Percentiles rank a stretch among this genome's conserved stretches.
phyloP scores from a whole-genome alignment of 2,329 filamentous ascomycete species.

The Cladophialophora immunda region DNA sequence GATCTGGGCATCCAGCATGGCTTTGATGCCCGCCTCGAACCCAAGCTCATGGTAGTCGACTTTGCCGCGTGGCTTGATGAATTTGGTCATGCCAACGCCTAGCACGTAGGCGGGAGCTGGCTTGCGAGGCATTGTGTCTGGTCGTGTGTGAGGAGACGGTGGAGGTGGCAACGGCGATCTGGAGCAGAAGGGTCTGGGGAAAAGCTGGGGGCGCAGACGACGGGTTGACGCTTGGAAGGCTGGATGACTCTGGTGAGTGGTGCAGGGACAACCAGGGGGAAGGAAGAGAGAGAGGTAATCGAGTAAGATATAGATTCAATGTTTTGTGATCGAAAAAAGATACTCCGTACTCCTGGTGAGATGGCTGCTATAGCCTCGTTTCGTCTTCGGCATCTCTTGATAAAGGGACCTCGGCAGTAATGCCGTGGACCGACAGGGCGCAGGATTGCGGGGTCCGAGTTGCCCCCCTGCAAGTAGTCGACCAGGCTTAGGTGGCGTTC shows the following conservation, averaged over 20 bases:
- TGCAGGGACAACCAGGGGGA: neutral
- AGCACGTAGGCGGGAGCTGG: conserved; percentile 79
- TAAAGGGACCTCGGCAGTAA: neutral
- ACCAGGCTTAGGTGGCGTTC: neutral
- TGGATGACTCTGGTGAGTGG: neutral
- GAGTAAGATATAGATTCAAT: neutral
- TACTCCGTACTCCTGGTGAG: neutral
- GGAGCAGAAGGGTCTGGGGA: neutral
- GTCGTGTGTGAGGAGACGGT: conserved; percentile 4
- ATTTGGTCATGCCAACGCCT: conserved; percentile 98
- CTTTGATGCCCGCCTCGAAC: conserved; percentile 46
- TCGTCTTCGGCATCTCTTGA: conserved; percentile 5
- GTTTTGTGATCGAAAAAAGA: neutral
- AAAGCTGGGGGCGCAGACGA: neutral
- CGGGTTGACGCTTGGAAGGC: neutral
- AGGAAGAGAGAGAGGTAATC: neutral
- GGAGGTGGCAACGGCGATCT: neutral
- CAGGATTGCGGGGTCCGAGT: neutral
- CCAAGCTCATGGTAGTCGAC: conserved; percentile 47
- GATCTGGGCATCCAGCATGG: conserved; percentile 77
- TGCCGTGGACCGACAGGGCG: neutral
- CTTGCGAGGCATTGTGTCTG: conserved; percentile 61
- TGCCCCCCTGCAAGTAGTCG: no score
- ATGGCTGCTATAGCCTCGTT: conserved; percentile 1
- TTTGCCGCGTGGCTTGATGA: conserved; percentile 67